Evolutionary conservation across 1,139 yeast genomes (phyloP), one percentile per base, ranked within the genome.

Genomic region (Taphrina sp.): DNA sequence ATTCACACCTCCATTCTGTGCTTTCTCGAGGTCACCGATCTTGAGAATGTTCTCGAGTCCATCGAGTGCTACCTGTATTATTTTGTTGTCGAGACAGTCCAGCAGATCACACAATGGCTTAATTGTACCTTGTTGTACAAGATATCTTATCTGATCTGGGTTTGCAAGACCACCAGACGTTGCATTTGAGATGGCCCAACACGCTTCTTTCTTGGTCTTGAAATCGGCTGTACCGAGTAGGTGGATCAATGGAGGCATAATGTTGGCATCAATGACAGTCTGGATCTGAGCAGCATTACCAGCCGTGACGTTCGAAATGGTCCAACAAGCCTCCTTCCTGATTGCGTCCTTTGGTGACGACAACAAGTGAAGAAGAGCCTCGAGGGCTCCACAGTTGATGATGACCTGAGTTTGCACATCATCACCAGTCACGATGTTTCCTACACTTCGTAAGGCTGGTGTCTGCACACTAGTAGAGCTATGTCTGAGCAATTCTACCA

Each of bases 141-240:
- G 79, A 72, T 89, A 92, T 65, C 92, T 80, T 64, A 92, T 90
- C 70, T 89, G 96, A 56, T 89, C 96, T 5, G 98, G 97, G 70
- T 83, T 85, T 45, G 85, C 77, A 64, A 89, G 77, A 33, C 96
- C 97, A 65, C 98, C 97, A 17, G 96, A 85, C 17, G 96, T 86
- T 42, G 98, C 98, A 70, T 92, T 92, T 33, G 97, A 89, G 64
- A 92, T 85, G 34, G 97, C 98, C 98, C 98, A 92, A 76, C 98
- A 90, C 8, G 98, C 98, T 74, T 92, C 98, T 73, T 92, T 92
- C 71, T 88, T 86, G 41, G 97, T 92, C 75, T 88, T 89, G 76
- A 88, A 90, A 68, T 92, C 98, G 61, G 95, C 96, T 58, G 80
- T 77, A 43, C 78, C 73, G 68, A 92, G 77, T 65, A 92, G 76